phyloP scores from a whole-genome alignment of 139 green algal species.

The Mychonastes homosphaera region DNA sequence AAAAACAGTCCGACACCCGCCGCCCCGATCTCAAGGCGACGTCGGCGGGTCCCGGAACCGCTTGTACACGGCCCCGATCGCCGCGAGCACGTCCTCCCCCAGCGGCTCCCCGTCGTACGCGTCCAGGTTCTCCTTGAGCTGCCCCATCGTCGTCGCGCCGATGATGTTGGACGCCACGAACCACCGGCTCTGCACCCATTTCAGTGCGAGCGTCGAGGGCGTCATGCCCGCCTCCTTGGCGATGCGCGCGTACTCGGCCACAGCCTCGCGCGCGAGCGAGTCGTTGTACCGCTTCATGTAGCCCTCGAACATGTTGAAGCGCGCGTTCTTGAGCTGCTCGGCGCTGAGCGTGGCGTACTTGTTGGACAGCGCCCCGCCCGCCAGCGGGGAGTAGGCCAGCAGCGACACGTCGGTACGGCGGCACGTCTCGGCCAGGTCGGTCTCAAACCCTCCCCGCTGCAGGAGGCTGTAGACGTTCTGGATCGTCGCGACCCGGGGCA shows the following conservation, averaged over 20 bases:
- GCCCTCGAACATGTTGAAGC: constrained; percentile 67
- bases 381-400: constrained; percentile 65
- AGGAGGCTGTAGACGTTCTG: constrained; percentile 37
- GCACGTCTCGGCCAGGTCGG: constrained; percentile 70
- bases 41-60: constrained; percentile 57
- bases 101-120: constrained; percentile 54
- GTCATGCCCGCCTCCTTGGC: constrained; percentile 64
- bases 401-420: constrained; percentile 60
- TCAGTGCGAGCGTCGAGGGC: constrained; percentile 67
- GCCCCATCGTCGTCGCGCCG: constrained; percentile 73
- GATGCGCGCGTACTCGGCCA: constrained; percentile 54
- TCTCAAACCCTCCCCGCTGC: constrained; percentile 56
- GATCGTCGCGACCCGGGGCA: constrained; percentile 73
- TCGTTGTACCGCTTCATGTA: constrained; percentile 45
- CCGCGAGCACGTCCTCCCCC: constrained; percentile 38
- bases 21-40: too few species aligned
- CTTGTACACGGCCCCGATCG: constrained; percentile 48
- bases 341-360: too few species aligned
- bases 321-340: constrained; percentile 17
- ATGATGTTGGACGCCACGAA: constrained; percentile 71
- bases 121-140: constrained; percentile 64
- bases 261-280: constrained; percentile 41
- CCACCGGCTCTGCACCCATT: constrained; percentile 36
- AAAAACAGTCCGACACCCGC: too few species aligned
- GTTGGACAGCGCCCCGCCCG: constrained; percentile 12